These are phyloP conservation scores for Pholiota conissans DNA, from an alignment of 768 basidiomycete species.

Conservation along the genomic window DNA sequence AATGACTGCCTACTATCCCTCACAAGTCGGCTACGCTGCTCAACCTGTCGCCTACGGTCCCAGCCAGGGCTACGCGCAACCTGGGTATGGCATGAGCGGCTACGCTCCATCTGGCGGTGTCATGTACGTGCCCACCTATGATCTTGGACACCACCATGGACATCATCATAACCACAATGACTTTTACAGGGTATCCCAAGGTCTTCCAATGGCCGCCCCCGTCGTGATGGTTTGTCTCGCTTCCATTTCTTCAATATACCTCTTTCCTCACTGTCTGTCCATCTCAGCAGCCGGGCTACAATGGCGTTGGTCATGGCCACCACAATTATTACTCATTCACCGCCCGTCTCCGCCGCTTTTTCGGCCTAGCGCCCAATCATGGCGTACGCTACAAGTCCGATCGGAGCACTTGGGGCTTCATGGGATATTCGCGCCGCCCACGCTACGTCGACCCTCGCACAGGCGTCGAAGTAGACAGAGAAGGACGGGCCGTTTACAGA, in stretches of 20 bases:
- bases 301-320: slow-evolving; percentile 18
- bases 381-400: slow-evolving; percentile 44
- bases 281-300: slow-evolving; percentile 29
- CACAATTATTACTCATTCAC: slow-evolving; percentile 35
- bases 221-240: slow-evolving; percentile 27
- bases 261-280: neutral
- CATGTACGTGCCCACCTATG: slow-evolving; percentile 31
- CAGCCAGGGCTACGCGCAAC: slow-evolving; percentile 22
- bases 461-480: slow-evolving; percentile 53
- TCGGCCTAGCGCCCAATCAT: slow-evolving; percentile 44
- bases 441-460: slow-evolving; percentile 50
- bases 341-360: slow-evolving; percentile 52
- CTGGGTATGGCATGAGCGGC: slow-evolving; percentile 22
- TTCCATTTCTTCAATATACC: neutral
- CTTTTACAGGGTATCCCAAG: slow-evolving; percentile 22
- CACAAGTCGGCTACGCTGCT: slow-evolving; percentile 31
- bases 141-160: slow-evolving; percentile 12
- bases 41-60: slow-evolving; percentile 34
- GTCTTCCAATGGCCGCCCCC: slow-evolving; percentile 18
- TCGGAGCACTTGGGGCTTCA: slow-evolving; percentile 53
- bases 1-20: slow-evolving; percentile 39
- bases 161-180: neutral
- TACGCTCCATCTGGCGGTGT: slow-evolving; percentile 29
- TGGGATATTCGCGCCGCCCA: slow-evolving; percentile 50
- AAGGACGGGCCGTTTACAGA: slow-evolving; percentile 54